A percentile compares a stretch with the other conserved stretches of the same genome.
phyloP scores from a whole-genome alignment of 495 filamentous ascomycete genomes.

The Aspergillus indologenus region DNA sequence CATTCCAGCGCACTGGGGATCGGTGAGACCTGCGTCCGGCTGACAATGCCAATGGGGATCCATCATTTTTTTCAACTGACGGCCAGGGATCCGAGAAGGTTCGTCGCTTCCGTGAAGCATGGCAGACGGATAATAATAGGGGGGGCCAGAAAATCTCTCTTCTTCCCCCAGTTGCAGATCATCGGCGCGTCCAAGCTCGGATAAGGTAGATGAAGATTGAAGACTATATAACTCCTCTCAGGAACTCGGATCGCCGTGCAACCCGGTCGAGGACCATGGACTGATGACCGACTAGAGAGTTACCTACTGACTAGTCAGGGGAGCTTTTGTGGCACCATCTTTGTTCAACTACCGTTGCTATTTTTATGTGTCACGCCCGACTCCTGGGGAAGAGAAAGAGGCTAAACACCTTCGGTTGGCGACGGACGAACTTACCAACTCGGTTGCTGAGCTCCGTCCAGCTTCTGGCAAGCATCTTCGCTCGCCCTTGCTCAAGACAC shows the following conservation, averaged over 20 bases:
- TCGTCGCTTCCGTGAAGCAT: neutral
- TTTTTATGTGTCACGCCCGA: neutral
- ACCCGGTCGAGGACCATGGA: neutral
- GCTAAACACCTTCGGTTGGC: neutral
- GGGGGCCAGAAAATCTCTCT: neutral
- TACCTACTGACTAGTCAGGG: neutral
- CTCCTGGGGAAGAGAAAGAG: neutral
- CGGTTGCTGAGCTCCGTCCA: neutral
- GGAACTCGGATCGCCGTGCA: constrained; percentile 11
- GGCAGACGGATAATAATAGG: neutral
- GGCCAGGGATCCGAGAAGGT: neutral
- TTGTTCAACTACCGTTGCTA: neutral
- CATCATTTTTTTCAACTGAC: neutral
- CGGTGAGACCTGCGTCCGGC: neutral
- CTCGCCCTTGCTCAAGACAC: neutral
- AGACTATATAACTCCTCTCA: neutral
- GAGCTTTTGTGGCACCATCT: neutral
- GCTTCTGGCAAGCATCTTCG: neutral
- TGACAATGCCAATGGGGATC: neutral
- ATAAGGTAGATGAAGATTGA: too few species aligned
- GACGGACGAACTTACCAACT: neutral
- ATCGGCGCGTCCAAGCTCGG: constrained; percentile 7
- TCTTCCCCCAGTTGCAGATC: neutral
- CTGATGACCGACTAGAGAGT: neutral
- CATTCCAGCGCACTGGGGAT: constrained; percentile 5